Conservation (phyloP, 169 alveolate genomes). For the Cryptosporidium bovis region DNA sequence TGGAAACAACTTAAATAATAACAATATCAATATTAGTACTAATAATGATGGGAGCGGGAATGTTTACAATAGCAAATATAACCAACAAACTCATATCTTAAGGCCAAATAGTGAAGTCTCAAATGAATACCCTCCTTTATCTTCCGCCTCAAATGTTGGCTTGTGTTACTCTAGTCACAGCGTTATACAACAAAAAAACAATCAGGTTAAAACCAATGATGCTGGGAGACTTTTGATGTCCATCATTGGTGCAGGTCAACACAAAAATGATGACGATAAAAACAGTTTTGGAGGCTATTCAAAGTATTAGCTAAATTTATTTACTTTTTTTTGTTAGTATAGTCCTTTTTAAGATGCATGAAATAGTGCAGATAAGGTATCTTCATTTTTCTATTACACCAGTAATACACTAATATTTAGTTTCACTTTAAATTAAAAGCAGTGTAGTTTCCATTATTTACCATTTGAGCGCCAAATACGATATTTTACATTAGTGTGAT, state of each 20-base stretch:
- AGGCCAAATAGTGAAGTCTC: neutral
- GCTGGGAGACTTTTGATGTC: conserved; percentile 72
- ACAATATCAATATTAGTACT: neutral
- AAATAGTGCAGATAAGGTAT: too few relatives aligned
- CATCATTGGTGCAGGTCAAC: conserved; percentile 68
- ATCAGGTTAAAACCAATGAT: conserved; percentile 51
- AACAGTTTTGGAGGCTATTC: conserved; percentile 7
- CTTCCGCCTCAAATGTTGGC: conserved; percentile 47
- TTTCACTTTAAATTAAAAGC: too few relatives aligned
- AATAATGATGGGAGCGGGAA: neutral
- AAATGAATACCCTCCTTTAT: conserved; percentile 68
- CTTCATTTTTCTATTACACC: too few relatives aligned
- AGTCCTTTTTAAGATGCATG: neutral
- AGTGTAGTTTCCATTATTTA: too few relatives aligned
- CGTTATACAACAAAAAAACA: neutral
- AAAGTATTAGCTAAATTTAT: conserved; percentile 22
- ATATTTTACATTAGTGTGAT: too few relatives aligned
- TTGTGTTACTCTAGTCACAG: neutral
- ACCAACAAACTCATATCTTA: neutral
- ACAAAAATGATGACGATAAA: conserved; percentile 16
- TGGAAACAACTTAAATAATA: neutral
- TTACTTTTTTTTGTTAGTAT: neutral
- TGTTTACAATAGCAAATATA: neutral
- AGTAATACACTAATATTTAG: too few relatives aligned
- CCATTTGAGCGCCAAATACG: too few relatives aligned